A percentile compares a stretch with the other conserved stretches of the same genome.
These are phyloP conservation scores for Melaleuca alternifolia DNA, from an alignment of 345 rosid genomes.

Conservation along the genomic window DNA sequence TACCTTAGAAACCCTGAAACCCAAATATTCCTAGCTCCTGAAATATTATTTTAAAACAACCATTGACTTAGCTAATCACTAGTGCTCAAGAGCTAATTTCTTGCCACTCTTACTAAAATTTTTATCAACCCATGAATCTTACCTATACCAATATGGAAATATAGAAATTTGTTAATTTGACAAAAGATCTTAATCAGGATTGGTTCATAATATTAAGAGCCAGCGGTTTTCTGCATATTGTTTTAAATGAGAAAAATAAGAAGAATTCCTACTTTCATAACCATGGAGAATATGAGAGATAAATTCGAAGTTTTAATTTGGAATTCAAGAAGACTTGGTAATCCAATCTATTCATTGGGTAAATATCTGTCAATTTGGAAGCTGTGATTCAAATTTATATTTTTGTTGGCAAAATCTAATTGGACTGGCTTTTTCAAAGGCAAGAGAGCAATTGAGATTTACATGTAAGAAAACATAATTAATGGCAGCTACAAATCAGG, in stretches of 20 bases:
- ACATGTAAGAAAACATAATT: neutral
- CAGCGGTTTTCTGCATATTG: neutral
- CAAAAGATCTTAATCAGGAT: neutral
- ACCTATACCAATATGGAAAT: neutral
- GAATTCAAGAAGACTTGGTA: neutral
- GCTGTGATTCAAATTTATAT: neutral
- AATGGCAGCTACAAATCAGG: neutral
- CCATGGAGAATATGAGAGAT: neutral
- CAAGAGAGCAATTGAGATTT: neutral
- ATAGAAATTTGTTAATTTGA: neutral
- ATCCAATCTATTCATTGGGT: neutral
- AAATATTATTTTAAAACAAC: neutral
- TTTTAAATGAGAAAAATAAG: neutral
- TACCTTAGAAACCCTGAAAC: neutral
- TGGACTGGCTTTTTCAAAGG: neutral
- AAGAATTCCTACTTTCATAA: neutral
- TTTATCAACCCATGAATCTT: neutral
- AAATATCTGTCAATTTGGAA: neutral
- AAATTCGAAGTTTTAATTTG: neutral
- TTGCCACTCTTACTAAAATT: neutral
- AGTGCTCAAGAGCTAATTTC: neutral
- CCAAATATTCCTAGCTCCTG: neutral
- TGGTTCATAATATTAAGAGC: neutral
- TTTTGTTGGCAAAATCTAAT: neutral
- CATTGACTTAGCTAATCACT: neutral